Conservation (phyloP, 2,329 filamentous ascomycete species). For the Neofusicoccum parvum region DNA sequence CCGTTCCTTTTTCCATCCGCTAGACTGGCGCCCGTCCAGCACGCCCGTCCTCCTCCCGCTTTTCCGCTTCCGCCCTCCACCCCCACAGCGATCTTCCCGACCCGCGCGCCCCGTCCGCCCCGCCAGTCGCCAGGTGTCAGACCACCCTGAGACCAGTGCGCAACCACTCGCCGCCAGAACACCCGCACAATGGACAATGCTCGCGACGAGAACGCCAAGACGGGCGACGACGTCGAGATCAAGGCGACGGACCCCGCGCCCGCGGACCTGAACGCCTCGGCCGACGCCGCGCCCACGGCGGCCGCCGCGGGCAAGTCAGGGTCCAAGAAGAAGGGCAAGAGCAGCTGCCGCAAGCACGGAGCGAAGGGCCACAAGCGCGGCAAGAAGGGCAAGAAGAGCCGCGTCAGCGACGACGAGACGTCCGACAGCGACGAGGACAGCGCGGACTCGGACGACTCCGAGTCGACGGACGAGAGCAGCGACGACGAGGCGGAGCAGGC, state of each 20-base stretch:
- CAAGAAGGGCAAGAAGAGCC: constrained; percentile 22
- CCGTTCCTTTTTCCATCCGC: neutral
- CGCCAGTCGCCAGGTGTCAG: neutral
- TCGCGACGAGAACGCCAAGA: constrained; percentile 7
- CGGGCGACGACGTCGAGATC: constrained; percentile 5
- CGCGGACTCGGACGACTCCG: constrained; percentile 25
- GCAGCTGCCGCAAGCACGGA: constrained; percentile 1
- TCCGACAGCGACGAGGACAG: constrained; percentile 30
- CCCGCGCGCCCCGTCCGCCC: constrained; percentile 4
- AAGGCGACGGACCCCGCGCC: neutral
- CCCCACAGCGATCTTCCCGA: constrained; percentile 10
- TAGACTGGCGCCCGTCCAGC: neutral
- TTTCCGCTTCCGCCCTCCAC: constrained; percentile 5
- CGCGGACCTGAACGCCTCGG: neutral
- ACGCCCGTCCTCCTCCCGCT: neutral
- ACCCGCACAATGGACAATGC: constrained; percentile 20
- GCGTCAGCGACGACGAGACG: constrained; percentile 21
- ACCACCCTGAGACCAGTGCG: constrained; percentile 2
- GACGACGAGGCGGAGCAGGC: constrained; percentile 11
- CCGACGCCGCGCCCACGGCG: constrained; percentile 21
- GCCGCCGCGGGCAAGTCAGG: constrained; percentile 17
- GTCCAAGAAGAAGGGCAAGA: constrained; percentile 22
- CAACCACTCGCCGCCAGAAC: neutral
- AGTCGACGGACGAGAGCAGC: constrained; percentile 23
- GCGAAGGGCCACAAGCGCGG: constrained; percentile 17